Evolutionary conservation across 768 basidiomycete species (phyloP).

Genomic region (Boletus insuetus): DNA sequence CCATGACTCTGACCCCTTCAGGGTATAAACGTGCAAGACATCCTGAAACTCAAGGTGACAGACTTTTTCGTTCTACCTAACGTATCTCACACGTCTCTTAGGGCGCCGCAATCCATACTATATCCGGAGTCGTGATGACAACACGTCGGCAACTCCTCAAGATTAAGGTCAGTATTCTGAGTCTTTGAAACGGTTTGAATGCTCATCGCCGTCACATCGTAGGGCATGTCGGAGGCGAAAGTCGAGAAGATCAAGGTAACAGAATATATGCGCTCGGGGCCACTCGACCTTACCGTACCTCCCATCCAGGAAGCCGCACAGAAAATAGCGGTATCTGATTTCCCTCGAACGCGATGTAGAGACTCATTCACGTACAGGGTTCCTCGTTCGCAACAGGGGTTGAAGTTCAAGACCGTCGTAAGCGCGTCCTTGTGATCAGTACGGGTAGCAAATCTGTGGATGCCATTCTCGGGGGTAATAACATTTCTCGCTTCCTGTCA

Average conservation of each 20-base stretch:
- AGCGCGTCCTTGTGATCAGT: constrained; percentile 77
- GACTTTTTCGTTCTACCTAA: not conserved
- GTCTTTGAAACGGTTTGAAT: not conserved
- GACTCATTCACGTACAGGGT: constrained; percentile 48
- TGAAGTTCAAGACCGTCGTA: constrained; percentile 85
- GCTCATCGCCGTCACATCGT: not conserved
- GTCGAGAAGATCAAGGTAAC: constrained; percentile 92
- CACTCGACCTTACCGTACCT: not conserved
- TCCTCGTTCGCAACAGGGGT: constrained; percentile 90
- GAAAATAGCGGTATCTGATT: constrained; percentile 64
- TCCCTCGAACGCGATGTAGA: not conserved
- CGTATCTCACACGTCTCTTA: constrained; percentile 24
- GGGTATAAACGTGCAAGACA: constrained; percentile 97
- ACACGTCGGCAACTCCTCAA: constrained; percentile 87
- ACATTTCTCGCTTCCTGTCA: not conserved
- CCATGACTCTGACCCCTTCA: constrained; percentile 28
- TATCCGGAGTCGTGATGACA: constrained; percentile 89
- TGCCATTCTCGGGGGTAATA: constrained; percentile 77
- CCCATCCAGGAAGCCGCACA: constrained; percentile 78
- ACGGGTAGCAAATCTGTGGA: constrained; percentile 94
- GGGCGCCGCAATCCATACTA: constrained; percentile 79
- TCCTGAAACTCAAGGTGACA: constrained; percentile 82
- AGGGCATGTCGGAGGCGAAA: constrained; percentile 97
- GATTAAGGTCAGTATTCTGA: constrained; percentile 65
- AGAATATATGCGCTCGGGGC: constrained; percentile 15